Base-by-base conservation (phyloP, 2,329 filamentous ascomycete genomes). In the Ceratocystis alfenasii region DNA sequence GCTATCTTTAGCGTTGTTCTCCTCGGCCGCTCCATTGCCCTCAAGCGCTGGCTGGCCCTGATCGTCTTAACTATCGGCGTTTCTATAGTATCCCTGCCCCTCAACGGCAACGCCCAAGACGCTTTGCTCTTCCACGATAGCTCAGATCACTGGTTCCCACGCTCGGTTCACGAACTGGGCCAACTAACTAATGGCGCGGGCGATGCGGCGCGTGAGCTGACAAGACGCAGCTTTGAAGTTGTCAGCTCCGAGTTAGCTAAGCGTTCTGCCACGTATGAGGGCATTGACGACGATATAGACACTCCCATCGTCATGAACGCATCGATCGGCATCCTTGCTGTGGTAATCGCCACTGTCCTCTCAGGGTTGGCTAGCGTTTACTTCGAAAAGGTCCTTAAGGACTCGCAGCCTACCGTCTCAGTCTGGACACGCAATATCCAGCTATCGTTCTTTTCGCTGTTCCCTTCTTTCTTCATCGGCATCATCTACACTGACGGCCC, bases 361-460 rank as follows among this genome's bases (percentile, higher is more conserved):
- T 96, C 92, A 1, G 91, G 91, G 2, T 77, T 96, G 62, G 93
- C 90, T 0, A 89, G 91, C 0, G 90, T 93, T 0, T 90, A 89
- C 71, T 92, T 93, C 70, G 89, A 97, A 74, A 96, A 95, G 76
- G 86, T 96, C 2, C 79, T 97, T 65, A 96, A 95, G 74, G 88
- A 96, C 70, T 88, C 88, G n/a, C 81, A 83, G 0, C 81, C 82
- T 1, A 82, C 85, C 61, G 87, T 87, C 5, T 93, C 90, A 0
- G 81, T 97, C 15, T 99, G 94, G 94, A 87, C 94, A 55, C 87
- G 94, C 68, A 99, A 97, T 74, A 88, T 96, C 60, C 94, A 99
- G 75, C 79, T 99, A 28, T 92, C 91, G 0, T 89, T 96, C 73
- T 99, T 96, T 77, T 96, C 92, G 0, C 79, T 97, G 1, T 93